Conservation (phyloP, 2,329 filamentous ascomycete species). For the Dothideomycetes sp. region DNA sequence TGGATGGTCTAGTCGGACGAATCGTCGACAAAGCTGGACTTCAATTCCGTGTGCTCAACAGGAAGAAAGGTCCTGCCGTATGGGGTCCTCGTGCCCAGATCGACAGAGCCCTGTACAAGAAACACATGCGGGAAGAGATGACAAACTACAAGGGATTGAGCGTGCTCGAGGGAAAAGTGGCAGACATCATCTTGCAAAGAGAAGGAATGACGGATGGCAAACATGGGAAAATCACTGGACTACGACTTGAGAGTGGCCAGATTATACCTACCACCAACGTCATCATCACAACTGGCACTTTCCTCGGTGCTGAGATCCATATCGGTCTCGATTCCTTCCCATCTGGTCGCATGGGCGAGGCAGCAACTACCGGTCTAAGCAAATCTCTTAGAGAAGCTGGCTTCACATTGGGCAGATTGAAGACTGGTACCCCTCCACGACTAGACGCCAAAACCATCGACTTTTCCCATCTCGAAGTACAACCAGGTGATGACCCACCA, state of each 20-base stretch:
- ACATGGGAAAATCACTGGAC: constrained; percentile 69
- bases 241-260: constrained; percentile 79
- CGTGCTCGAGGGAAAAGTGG: constrained; percentile 77
- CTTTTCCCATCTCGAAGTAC: constrained; percentile 60
- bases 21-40: constrained; percentile 90
- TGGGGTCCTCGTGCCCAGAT: constrained; percentile 97
- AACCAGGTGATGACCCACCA: constrained; percentile 76
- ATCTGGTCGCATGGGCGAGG: constrained; percentile 86
- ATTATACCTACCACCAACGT: constrained; percentile 71
- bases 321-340: constrained; percentile 76
- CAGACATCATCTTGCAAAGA: constrained; percentile 73
- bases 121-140: constrained; percentile 83
- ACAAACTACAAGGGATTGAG: constrained; percentile 66
- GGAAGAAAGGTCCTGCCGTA: constrained; percentile 84
- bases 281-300: constrained; percentile 93
- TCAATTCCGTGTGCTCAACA: constrained; percentile 87
- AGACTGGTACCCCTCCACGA: constrained; percentile 90
- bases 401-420: constrained; percentile 79
- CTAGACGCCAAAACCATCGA: constrained; percentile 76
- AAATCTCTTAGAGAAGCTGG: constrained; percentile 82
- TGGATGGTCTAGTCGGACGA: constrained; percentile 80
- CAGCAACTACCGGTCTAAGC: constrained; percentile 84
- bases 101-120: constrained; percentile 79
- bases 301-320: constrained; percentile 91
- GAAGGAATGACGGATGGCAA: constrained; percentile 39